Percentiles rank a stretch among this genome's conserved stretches.
These are phyloP conservation scores for Zopfochytrium polystomum DNA, from an alignment of 371 early-diverging fungal genomes.

Conservation along the genomic window DNA sequence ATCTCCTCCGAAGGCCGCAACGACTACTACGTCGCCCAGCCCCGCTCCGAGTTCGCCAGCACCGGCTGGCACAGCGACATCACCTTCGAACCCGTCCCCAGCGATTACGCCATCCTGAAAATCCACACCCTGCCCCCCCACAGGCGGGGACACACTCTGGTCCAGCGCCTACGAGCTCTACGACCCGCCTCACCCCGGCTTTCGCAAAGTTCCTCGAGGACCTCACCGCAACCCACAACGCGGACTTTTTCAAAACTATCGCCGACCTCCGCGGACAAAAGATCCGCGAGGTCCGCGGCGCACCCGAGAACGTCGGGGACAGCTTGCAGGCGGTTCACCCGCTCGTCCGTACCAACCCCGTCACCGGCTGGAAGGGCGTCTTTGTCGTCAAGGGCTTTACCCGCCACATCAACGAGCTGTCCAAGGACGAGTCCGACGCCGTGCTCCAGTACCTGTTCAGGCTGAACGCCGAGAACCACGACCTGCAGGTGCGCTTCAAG, in stretches of 20 bases:
- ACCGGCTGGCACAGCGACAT: constrained; percentile 59
- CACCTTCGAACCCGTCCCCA: constrained; percentile 57
- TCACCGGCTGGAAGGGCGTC: constrained; percentile 61
- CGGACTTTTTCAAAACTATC: constrained; percentile 27
- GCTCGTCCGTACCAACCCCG: constrained; percentile 59
- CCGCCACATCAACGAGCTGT: constrained; percentile 51
- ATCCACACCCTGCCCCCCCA: constrained; percentile 51
- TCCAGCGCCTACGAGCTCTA: constrained; percentile 53
- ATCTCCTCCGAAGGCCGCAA: not conserved
- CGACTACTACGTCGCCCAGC: not conserved
- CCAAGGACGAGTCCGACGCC: too few relatives aligned
- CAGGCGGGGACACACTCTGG: constrained; percentile 59
- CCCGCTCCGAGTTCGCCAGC: not conserved
- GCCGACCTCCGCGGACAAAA: constrained; percentile 45
- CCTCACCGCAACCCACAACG: too few relatives aligned
- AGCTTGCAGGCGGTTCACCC: constrained; percentile 25
- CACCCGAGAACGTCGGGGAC: constrained; percentile 15
- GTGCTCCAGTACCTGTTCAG: not conserved
- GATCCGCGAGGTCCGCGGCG: not conserved
- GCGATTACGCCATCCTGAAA: constrained; percentile 56
- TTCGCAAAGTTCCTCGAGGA: constrained; percentile 51
- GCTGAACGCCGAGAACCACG: not conserved
- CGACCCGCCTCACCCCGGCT: constrained; percentile 51
- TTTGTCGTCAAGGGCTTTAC: constrained; percentile 57
- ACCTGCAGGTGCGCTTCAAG: not conserved